These are phyloP conservation scores for Aegilops umbellulata DNA, from an alignment of 176 grass and related monocot species.

Conservation along the genomic window DNA sequence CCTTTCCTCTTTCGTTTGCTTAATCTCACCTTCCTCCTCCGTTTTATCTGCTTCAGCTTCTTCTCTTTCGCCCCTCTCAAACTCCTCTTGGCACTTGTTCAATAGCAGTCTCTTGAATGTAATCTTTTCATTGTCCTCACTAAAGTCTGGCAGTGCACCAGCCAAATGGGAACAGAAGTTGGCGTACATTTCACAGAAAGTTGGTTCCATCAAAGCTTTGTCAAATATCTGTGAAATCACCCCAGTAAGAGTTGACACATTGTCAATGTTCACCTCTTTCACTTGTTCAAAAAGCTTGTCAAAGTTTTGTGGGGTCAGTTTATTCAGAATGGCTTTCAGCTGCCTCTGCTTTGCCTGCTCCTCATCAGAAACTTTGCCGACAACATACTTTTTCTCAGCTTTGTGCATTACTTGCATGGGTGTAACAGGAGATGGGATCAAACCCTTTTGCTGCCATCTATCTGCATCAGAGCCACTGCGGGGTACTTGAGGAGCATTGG, in stretches of 20 bases:
- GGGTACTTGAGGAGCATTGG: slow-evolving; percentile 37
- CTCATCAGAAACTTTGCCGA: slow-evolving; percentile 77
- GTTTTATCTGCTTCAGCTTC: slow-evolving; percentile 89
- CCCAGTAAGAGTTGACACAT: slow-evolving; percentile 56
- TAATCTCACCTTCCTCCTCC: slow-evolving; percentile 88
- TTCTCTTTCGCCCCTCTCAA: slow-evolving; percentile 93
- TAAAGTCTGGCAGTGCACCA: slow-evolving; percentile 65
- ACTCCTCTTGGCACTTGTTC: slow-evolving; percentile 96
- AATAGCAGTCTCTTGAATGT: slow-evolving; percentile 90
- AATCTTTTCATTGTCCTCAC: slow-evolving; percentile 77
- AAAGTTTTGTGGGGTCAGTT: slow-evolving; percentile 93
- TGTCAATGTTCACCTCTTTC: slow-evolving; percentile 84
- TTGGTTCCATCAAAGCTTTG: slow-evolving; percentile 95
- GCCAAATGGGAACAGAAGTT: slow-evolving; percentile 76
- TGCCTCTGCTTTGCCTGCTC: slow-evolving; percentile 74
- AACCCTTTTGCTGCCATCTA: slow-evolving; percentile 82
- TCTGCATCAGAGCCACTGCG: slow-evolving; percentile 76
- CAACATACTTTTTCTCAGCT: slow-evolving; percentile 69
- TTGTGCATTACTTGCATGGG: slow-evolving; percentile 84
- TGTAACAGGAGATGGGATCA: slow-evolving; percentile 77
- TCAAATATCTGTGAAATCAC: slow-evolving; percentile 98
- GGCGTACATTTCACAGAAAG: slow-evolving; percentile 99
- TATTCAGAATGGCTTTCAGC: slow-evolving; percentile 89
- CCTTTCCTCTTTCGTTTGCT: slow-evolving; percentile 79
- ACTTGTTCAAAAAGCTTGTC: slow-evolving; percentile 88